These are phyloP conservation scores for Fragilariopsis cylindrus DNA, from an alignment of 108 stramenopile genomes.

Conservation along the genomic window DNA sequence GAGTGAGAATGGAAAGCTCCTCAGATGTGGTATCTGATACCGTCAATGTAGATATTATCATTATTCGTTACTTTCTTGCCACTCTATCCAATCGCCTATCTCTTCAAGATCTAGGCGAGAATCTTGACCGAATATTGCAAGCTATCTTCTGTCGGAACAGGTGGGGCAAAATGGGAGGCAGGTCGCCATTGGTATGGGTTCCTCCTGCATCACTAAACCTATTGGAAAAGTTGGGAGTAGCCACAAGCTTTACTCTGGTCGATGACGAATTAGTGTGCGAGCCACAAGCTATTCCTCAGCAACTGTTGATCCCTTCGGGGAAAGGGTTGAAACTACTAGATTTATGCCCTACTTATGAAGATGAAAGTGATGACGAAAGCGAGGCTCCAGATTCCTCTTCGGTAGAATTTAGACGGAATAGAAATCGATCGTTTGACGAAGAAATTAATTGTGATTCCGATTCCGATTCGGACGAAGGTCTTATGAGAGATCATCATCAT, in stretches of 20 bases:
- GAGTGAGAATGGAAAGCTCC: conserved; percentile 6
- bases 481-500: conserved; percentile 23
- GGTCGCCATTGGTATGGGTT: conserved; percentile 39
- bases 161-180: conserved; percentile 4
- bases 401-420: conserved; percentile 7
- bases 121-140: background rate
- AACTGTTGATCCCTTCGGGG: conserved; percentile 83
- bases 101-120: conserved; percentile 27
- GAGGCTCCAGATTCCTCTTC: conserved; percentile 23
- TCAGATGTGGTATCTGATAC: background rate
- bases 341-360: conserved; percentile 65
- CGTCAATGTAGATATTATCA: conserved; percentile 25
- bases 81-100: conserved; percentile 58
- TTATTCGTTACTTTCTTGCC: conserved; percentile 63
- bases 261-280: conserved; percentile 89
- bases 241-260: conserved; percentile 73
- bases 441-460: conserved; percentile 37
- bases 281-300: conserved; percentile 77
- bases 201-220: conserved; percentile 74
- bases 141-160: conserved; percentile 6
- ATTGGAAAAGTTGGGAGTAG: conserved; percentile 80
- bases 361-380: conserved; percentile 45
- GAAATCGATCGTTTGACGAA: conserved; percentile 15
- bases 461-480: conserved; percentile 40
- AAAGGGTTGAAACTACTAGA: conserved; percentile 84